Evolutionary conservation across 805 yeast genomes (phyloP), one percentile per base, ranked within the genome.

Genomic region (Saccharomycopsis sp.): DNA sequence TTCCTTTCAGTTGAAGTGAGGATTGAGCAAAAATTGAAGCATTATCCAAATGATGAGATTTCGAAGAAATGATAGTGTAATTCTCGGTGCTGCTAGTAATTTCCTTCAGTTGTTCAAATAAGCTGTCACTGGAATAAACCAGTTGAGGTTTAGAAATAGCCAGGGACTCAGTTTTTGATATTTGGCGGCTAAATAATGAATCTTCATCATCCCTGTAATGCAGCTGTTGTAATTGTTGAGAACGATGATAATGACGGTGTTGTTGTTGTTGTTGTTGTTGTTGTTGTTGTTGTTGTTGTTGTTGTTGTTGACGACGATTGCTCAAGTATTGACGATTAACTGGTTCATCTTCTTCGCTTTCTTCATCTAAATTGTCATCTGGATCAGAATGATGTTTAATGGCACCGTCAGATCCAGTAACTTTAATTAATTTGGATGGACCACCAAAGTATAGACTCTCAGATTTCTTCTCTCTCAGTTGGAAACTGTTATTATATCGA

Each of bases 401-500:
- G 9, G 14, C 7, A 16, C 19, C 43, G 17, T 39, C 43, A 17
- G 21, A 21, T 8, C 34, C 45, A 20, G 34, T 26, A 9, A 44
- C 35, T 13, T 40, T 39, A 16, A 44, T 44, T 5, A 44, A 28
- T 26, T 44, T 44, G n/a, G 48, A 33, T 7, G 48, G 48, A 4
- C 48, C 48, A 20, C 40, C 48, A 24, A 44, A 44, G 23, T 44
- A 44, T 22, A 22, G 21, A 22, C 48, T 44, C 17, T 44, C 44
- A 4, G 48, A 27, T 26, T 41, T 44, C 17, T n/a, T 13, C 13
- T 8, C 26, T 24, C 31, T 21, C 11, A 13, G 11, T 13, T 26
- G 11, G 29, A 13, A 13, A 13, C 13, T 26, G 35, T 17, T 31
- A 14, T 20, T n/a, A n/a, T n/a, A n/a, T n/a, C n/a, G n/a, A n/a